Base-by-base conservation (phyloP, 1,284 basidiomycete species). In the Ceratobasidium sp. region DNA sequence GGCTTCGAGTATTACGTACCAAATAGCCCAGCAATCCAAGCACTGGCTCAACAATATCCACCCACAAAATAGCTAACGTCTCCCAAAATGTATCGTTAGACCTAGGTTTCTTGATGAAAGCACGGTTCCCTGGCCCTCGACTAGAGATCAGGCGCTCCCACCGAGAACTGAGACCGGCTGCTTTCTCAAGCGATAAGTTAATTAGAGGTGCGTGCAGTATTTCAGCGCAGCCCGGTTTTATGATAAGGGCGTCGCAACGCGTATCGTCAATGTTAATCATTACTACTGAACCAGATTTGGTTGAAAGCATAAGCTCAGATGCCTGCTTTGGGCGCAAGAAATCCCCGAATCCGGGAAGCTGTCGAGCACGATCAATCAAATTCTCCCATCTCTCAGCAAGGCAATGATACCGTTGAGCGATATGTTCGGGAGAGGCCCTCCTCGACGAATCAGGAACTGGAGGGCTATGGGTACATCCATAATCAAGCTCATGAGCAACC, bases 1-100 rank as follows among this genome's bases (percentile, higher is more conserved):
- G 31, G 1, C 3, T n/a, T 15, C 24, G 4, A 19, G 5, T 14
- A 29, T 6, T 24, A 24, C 66, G 19, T 45, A 69, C 66, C 54
- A 17, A 44, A 15, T 47, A 71, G 1, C 66, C 66, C 24, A 71
- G n/a, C 3, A 2, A 15, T 17, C 48, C 53, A 1, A 71, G 44
- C 2, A 71, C 54, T 6, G 66, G 66, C 41, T 71, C 45, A 9
- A 59, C 66, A 14, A 71, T n/a, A 5, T 71, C 66, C 4, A 2
- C 17, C 66, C 66, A 71, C 17, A 71, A 41, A 17, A 48, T 6
- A 22, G 54, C 53, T 9, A 71, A n/a, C 2, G 47, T 44, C 6
- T 27, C n/a, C n/a, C 29, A 14, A 19, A 71, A 36, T 1, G 8
- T 4, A 0, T 50, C 27, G 3, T 50, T 29, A 9, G 45, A 15